phyloP scores from a whole-genome alignment of 139 green algal species.

The Chlamydomonas incerta region DNA sequence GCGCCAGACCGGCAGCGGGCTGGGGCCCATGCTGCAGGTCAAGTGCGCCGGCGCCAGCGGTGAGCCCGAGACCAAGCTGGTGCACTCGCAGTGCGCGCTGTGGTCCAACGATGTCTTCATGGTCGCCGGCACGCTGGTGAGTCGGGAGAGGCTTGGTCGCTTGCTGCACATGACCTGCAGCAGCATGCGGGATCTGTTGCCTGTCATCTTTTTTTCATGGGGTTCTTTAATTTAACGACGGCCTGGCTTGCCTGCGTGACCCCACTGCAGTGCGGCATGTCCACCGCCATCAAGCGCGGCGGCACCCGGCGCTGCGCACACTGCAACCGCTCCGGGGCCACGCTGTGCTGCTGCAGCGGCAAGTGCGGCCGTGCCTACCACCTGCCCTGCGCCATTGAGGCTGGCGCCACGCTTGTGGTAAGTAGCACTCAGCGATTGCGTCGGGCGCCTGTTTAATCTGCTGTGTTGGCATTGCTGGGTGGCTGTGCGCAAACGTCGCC shows the following conservation, averaged over 20 bases:
- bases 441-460: too few relatives aligned
- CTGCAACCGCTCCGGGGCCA: slow-evolving; percentile 51
- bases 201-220: too few relatives aligned
- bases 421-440: not conserved
- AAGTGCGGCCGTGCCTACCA: slow-evolving; percentile 51
- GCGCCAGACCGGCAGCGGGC: slow-evolving; percentile 19
- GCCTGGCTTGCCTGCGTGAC: not conserved
- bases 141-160: too few relatives aligned
- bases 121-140: slow-evolving; percentile 29
- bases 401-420: slow-evolving; percentile 44
- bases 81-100: slow-evolving; percentile 76
- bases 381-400: slow-evolving; percentile 47
- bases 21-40: slow-evolving; percentile 54
- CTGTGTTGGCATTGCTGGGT: too few relatives aligned
- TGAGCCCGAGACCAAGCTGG: not conserved
- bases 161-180: too few relatives aligned
- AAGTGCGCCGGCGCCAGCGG: not conserved
- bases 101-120: slow-evolving; percentile 76
- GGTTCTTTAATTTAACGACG: too few relatives aligned
- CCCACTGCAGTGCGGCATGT: slow-evolving; percentile 26
- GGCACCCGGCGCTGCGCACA: slow-evolving; percentile 30
- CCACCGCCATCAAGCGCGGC: slow-evolving; percentile 26
- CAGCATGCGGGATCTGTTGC: too few relatives aligned
- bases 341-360: slow-evolving; percentile 40
- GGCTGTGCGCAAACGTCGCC: too few relatives aligned